Conservation (phyloP, 73 alveolate genomes). For the Paramecium primaurelia region DNA sequence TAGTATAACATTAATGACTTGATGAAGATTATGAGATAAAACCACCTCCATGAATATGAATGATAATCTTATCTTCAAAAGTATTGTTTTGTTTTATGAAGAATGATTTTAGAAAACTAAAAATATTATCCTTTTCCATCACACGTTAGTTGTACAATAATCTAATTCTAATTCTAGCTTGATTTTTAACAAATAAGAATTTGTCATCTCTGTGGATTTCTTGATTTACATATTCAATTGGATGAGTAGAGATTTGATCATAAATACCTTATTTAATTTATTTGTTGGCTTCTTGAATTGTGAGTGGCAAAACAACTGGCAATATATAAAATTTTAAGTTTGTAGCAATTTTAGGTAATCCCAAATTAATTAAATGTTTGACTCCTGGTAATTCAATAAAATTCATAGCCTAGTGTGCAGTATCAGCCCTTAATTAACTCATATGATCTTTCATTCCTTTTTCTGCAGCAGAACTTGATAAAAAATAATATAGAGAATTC, state of each 20-base stretch:
- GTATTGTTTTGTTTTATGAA: neutral
- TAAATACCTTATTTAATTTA: neutral
- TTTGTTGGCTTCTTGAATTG: neutral
- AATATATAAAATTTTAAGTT: neutral
- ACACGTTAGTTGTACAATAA: conserved; percentile 15
- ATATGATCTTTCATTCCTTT: neutral
- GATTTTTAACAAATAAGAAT: neutral
- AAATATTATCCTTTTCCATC: neutral
- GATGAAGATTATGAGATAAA: conserved; percentile 76
- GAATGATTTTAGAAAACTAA: conserved; percentile 17
- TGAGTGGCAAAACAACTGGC: conserved; percentile 27
- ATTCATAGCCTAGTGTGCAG: conserved; percentile 18
- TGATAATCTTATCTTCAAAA: conserved; percentile 47
- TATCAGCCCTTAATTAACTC: conserved; percentile 11
- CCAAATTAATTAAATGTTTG: conserved; percentile 12
- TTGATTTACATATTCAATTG: neutral
- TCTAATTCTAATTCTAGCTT: conserved; percentile 6
- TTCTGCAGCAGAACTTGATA: conserved; percentile 1
- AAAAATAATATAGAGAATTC: neutral
- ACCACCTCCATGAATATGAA: conserved; percentile 96
- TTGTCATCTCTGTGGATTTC: conserved; percentile 4
- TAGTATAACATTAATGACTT: conserved; percentile 74
- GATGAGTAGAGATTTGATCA: neutral
- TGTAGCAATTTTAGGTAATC: neutral
- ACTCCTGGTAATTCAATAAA: conserved; percentile 39